Conservation (phyloP, 495 filamentous ascomycete genomes). For the Daldinia decipiens region DNA sequence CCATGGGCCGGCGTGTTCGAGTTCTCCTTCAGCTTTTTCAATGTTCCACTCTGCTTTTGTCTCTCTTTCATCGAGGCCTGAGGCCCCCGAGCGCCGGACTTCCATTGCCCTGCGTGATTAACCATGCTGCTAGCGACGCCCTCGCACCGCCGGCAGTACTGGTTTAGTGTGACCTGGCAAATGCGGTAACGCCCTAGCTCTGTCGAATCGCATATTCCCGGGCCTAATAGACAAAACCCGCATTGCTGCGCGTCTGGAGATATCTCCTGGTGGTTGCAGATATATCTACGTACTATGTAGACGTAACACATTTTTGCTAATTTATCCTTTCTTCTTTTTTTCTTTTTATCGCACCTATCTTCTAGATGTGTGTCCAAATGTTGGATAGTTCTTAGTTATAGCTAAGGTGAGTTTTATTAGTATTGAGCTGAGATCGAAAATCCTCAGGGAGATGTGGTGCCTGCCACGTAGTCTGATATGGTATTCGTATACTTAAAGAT, state of each 20-base stretch:
- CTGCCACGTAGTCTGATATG: constrained; percentile 32
- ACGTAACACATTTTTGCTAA: constrained; percentile 21
- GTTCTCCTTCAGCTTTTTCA: background rate
- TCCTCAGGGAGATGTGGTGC: constrained; percentile 15
- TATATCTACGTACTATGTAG: background rate
- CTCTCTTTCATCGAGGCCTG: background rate
- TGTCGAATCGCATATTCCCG: background rate
- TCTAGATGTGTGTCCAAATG: background rate
- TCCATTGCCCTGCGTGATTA: background rate
- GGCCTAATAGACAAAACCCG: constrained; percentile 19
- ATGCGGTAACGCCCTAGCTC: constrained; percentile 31
- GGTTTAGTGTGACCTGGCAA: background rate
- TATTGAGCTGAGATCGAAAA: background rate
- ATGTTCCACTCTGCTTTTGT: background rate
- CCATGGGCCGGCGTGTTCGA: background rate
- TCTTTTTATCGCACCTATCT: background rate
- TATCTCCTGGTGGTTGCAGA: constrained; percentile 24
- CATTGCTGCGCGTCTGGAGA: background rate
- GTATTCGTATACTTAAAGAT: constrained; percentile 2
- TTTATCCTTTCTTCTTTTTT: background rate
- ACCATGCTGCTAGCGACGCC: background rate
- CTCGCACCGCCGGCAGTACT: constrained; percentile 19
- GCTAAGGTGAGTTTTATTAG: background rate
- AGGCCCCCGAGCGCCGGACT: background rate
- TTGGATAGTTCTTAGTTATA: background rate